Evolutionary conservation across 208 protist species (phyloP).

Genomic region (Dictyostelium gargantuum): DNA sequence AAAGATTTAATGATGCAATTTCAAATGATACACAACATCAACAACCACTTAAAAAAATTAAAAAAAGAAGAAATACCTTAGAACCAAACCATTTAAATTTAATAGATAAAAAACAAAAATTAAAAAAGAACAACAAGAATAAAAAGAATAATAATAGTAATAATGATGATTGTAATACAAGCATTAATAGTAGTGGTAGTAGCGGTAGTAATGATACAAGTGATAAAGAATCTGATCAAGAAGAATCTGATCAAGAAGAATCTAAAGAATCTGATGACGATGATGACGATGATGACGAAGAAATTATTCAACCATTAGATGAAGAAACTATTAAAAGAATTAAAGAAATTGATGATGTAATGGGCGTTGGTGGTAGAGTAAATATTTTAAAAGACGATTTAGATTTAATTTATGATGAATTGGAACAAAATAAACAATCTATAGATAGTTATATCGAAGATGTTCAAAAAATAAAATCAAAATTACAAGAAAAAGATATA

Average conservation of each 20-base stretch:
- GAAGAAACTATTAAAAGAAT: neutral
- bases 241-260: neutral
- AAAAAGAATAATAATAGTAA: neutral
- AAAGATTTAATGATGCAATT: neutral
- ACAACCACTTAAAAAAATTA: neutral
- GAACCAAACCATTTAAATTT: neutral
- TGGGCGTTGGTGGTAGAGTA: neutral
- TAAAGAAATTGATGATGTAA: neutral
- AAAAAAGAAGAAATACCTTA: constrained; percentile 13
- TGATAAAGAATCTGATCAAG: neutral
- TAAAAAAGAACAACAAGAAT: neutral
- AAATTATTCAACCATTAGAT: neutral
- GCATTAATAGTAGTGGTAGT: no score
- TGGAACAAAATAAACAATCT: neutral
- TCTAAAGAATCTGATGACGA: no score
- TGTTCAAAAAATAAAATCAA: neutral
- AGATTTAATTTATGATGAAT: neutral
- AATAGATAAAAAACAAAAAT: neutral
- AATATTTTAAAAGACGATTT: neutral
- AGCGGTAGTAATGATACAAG: neutral
- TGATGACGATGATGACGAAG: neutral
- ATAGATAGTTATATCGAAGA: neutral
- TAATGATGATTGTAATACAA: neutral
- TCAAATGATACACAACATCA: neutral
- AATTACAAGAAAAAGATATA: neutral